phyloP scores from a whole-genome alignment of 2,329 filamentous ascomycete genomes.

The Phialophora chinensis region DNA sequence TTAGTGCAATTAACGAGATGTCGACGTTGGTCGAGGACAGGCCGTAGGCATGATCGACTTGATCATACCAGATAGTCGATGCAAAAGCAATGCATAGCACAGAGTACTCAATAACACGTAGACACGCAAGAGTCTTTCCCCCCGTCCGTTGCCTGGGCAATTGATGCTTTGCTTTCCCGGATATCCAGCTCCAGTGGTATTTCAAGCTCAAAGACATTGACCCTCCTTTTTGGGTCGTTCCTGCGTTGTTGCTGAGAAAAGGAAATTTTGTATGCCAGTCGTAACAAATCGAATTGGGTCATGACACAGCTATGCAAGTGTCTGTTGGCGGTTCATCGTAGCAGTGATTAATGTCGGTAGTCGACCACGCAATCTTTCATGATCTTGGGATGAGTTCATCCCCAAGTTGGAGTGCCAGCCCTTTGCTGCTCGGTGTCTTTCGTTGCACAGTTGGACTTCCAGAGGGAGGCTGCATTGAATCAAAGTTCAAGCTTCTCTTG shows the following conservation, averaged over 20 bases:
- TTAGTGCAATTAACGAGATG: slow-evolving; percentile 2
- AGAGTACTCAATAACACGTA: slow-evolving; percentile 8
- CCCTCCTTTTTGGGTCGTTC: slow-evolving; percentile 19
- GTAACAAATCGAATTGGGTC: slow-evolving; percentile 33
- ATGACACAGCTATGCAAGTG: slow-evolving; percentile 26
- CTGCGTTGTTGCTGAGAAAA: slow-evolving; percentile 23
- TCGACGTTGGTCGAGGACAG: background rate
- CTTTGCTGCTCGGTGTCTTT: slow-evolving; percentile 41
- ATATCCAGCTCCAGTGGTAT: slow-evolving; percentile 18
- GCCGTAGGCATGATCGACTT: slow-evolving; percentile 9
- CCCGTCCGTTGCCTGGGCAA: slow-evolving; percentile 3
- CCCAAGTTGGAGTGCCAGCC: slow-evolving; percentile 69
- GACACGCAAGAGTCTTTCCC: slow-evolving; percentile 2
- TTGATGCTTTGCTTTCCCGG: slow-evolving; percentile 15
- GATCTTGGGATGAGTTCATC: slow-evolving; percentile 58
- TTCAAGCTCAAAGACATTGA: slow-evolving; percentile 20
- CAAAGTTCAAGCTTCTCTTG: slow-evolving; percentile 81
- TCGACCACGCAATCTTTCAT: slow-evolving; percentile 18
- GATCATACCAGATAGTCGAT: slow-evolving; percentile 12
- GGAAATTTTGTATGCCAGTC: slow-evolving; percentile 34
- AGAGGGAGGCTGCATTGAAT: slow-evolving; percentile 67
- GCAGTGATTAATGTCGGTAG: slow-evolving; percentile 1
- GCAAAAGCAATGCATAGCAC: slow-evolving; percentile 13
- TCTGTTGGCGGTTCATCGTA: slow-evolving; percentile 29
- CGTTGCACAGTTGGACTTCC: slow-evolving; percentile 35